These are phyloP conservation scores for Phtheirospermum japonicum DNA, from an alignment of 257 asterid genomes.

Conservation along the genomic window DNA sequence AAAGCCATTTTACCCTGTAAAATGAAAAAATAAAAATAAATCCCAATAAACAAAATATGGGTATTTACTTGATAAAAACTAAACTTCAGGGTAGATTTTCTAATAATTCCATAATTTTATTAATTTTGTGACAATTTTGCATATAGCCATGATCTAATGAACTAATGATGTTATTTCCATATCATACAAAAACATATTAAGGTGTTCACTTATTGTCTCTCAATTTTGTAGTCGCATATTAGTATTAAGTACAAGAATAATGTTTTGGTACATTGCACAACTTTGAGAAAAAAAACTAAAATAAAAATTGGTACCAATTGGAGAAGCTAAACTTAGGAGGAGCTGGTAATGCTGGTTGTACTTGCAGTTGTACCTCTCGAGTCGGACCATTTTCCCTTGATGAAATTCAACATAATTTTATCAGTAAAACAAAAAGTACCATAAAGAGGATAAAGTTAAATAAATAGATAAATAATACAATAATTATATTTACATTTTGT, in stretches of 20 bases:
- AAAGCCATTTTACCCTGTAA: slow-evolving; percentile 59
- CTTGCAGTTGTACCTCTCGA: slow-evolving; percentile 5
- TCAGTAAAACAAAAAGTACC: neutral
- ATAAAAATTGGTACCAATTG: slow-evolving; percentile 36
- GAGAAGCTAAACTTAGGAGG: slow-evolving; percentile 38
- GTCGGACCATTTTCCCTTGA: slow-evolving; percentile 40
- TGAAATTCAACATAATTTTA: slow-evolving; percentile 8
- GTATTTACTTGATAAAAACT: no score
- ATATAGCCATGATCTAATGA: no score
- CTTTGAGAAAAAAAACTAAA: neutral
- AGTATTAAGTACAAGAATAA: no score
- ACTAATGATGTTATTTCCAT: no score
- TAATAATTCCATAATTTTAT: no score
- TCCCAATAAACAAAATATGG: no score
- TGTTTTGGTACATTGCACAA: neutral
- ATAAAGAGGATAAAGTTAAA: neutral
- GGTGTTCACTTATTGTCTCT: no score
- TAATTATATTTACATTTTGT: slow-evolving; percentile 25
- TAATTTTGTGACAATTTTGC: no score
- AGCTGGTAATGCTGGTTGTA: slow-evolving; percentile 26
- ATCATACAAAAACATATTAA: no score
- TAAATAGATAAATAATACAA: neutral
- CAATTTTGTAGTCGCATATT: no score
- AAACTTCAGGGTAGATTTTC: no score
- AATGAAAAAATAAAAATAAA: no score